Evolutionary conservation across 768 basidiomycete genomes (phyloP), one percentile per base, ranked within the genome.

Genomic region (Leccinum boreale): DNA sequence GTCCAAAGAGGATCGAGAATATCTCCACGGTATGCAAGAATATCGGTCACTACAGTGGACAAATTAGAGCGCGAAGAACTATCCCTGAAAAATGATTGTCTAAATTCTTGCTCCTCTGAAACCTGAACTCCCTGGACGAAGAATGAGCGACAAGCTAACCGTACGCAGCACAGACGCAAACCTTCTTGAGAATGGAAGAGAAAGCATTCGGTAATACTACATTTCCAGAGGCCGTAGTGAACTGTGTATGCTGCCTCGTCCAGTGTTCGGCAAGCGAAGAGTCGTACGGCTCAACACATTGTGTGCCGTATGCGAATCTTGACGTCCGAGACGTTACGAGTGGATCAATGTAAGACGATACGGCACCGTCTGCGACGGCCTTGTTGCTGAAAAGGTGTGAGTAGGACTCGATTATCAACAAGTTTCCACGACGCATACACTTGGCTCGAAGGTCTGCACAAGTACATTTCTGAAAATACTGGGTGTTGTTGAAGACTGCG

Each of bases 261-360:
- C 53, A 36, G 58, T 84, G 82, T 15, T 79, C 81, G 0, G 65
- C 54, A 28, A 68, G 57, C 11, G 33, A 51, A 0, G 60, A 14
- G 24, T 74, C 58, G 59, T 69, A 82, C 0, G 21, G 12, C 2
- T 56, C 61, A 23, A 36, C 9, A 44, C 72, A 70, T 44, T 73
- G 60, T 12, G 70, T 64, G 1, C 78, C 78, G 44, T 77, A 78
- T 0, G 78, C 78, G 47, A 71, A 61, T 44, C 74, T 77, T 3
- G 81, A 71, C 0, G 81, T 71, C 28, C 81, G 75, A 10, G 72
- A 70, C 0, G 74, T 70, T 8, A 83, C 81, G 19, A 76, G 74
- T 50, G 78, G 77, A 42, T 82, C 78, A 3, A 84, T 54, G 31
- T 69, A 72, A 55, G 65, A 76, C 12, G 17, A 48, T 0, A 48